Evolutionary conservation across 1,284 basidiomycete genomes (phyloP).

Genomic region (Hypsizygus ulmarius): DNA sequence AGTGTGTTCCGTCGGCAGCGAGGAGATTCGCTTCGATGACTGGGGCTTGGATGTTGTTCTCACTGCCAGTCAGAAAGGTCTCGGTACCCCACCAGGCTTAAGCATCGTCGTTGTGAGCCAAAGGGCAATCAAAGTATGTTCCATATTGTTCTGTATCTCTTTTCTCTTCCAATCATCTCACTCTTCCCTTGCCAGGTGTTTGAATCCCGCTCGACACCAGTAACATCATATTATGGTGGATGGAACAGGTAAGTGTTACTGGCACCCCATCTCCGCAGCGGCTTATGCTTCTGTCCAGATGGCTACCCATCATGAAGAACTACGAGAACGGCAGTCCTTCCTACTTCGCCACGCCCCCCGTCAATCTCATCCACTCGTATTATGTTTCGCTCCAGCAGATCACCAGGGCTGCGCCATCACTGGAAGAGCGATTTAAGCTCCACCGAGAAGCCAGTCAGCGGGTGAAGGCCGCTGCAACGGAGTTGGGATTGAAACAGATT

Average conservation of each 20-base stretch:
- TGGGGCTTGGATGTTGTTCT: conserved; percentile 94
- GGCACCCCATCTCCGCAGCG: neutral
- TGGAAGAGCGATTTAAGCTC: conserved; percentile 78
- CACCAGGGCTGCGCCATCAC: conserved; percentile 52
- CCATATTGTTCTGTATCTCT: conserved; percentile 1
- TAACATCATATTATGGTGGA: conserved; percentile 83
- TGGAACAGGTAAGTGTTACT: conserved; percentile 69
- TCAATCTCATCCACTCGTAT: conserved; percentile 93
- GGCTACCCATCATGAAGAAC: conserved; percentile 92
- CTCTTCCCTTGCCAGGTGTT: conserved; percentile 45
- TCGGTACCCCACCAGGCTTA: conserved; percentile 93
- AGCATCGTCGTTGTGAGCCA: conserved; percentile 83
- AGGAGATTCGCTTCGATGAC: conserved; percentile 92
- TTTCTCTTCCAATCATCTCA: neutral
- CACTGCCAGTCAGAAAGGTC: conserved; percentile 92
- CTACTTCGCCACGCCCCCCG: conserved; percentile 95
- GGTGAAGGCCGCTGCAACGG: conserved; percentile 69
- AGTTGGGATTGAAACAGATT: conserved; percentile 76
- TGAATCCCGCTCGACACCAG: conserved; percentile 67
- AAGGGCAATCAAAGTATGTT: conserved; percentile 67
- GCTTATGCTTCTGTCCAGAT: conserved; percentile 40
- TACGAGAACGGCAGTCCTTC: conserved; percentile 75
- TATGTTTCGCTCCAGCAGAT: conserved; percentile 79
- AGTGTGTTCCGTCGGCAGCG: conserved; percentile 94
- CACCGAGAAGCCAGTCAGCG: conserved; percentile 75